Base-by-base conservation (phyloP, 495 filamentous ascomycete species). In the Tuber borchii region DNA sequence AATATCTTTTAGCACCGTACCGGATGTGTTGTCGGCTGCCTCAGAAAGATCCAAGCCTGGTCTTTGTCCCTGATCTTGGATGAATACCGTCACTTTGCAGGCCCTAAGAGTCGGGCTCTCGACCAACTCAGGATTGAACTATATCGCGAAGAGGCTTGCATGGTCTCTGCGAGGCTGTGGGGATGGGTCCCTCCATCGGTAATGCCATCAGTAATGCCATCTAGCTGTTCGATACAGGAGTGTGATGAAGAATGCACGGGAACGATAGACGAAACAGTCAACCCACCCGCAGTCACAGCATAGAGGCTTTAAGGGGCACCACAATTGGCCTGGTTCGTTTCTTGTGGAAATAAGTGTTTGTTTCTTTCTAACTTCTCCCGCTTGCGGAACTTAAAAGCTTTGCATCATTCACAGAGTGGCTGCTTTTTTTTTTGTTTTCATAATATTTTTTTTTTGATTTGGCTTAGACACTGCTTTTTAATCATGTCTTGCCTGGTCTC, bases 11-110 rank as follows among this genome's bases (percentile, higher is more conserved):
- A 92, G 88, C 93, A 97, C 79, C 91, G 93, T 37, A 96, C 93
- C 43, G 93, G 93, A 51, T 95, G 93, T 80, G 89, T 93, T 16
- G 87, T 93, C 65, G 93, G 87, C 31, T 89, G 90, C 74, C 86
- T 95, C 48, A 89, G 93, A 48, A 91, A 90, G 79, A 78, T 89
- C 17, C 84, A 87, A 48, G 89, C 89, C 4, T 91, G 90, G 90
- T 83, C 87, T 12, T 75, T 88, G 5, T 78, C 85, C 4, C 84
- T 85, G 44, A 88, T 90, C 72, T 80, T 93, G 48, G 82, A 86
- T 42, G 93, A 97, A 81, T 97, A 95, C 82, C 84, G 85, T 73
- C 84, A 83, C 17, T 92, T 89, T 79, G 90, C 93, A 8, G 87
- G 86, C 61, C 87, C 88, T 4, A 96, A 96, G 76, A 84, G 85